A percentile compares a stretch with the other conserved stretches of the same genome.
Conservation (phyloP, 176 grass and related monocot species). For the Hsuehochloa calcarea region DNA sequence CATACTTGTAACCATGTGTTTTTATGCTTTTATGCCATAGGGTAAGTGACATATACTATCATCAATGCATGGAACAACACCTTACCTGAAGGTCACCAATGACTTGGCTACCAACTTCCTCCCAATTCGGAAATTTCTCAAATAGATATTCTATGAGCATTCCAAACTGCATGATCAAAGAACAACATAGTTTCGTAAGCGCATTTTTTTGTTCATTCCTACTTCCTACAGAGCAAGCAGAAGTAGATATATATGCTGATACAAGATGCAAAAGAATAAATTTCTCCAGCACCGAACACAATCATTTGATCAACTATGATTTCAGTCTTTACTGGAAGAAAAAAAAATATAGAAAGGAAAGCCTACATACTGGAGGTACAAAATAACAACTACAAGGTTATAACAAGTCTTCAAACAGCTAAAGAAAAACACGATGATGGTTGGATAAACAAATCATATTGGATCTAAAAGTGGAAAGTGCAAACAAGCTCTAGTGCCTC, state of each 20-base stretch:
- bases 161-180: constrained; percentile 75
- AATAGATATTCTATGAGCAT: constrained; percentile 98
- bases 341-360: neutral
- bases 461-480: neutral
- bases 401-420: neutral
- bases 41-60: neutral
- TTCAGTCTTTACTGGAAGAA: neutral
- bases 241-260: no score
- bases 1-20: neutral
- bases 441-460: constrained; percentile 1
- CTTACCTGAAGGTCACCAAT: constrained; percentile 97
- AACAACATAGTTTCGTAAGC: neutral
- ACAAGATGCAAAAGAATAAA: no score
- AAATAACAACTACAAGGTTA: neutral
- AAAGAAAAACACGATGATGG: neutral
- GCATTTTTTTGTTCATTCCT: neutral
- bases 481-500: neutral
- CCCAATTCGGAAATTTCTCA: constrained; percentile 91
- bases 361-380: neutral
- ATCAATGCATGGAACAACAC: constrained; percentile 12
- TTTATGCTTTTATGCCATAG: neutral
- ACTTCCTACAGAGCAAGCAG: no score
- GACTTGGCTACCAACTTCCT: constrained; percentile 80
- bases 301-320: no score
- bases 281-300: no score